Conservation (phyloP, 306 rosid species). For the Vicia villosa region DNA sequence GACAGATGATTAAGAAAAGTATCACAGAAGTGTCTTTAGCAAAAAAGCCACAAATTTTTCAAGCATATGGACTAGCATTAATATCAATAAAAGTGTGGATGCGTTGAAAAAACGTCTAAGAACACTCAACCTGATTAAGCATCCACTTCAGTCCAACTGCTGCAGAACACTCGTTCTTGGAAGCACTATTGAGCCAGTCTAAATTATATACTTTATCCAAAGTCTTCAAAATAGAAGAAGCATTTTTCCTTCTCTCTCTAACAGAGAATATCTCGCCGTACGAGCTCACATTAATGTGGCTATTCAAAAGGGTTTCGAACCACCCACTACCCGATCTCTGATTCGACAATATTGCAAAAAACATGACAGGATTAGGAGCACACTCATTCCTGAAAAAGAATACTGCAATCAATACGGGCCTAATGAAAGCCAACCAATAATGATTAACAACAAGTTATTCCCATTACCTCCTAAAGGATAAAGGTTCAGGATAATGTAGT, state of each 20-base stretch:
- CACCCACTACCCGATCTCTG: constrained; percentile 98
- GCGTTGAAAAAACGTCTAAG: not conserved
- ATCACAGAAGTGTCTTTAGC: too few species aligned
- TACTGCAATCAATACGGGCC: constrained; percentile 22
- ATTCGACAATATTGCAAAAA: constrained; percentile 81
- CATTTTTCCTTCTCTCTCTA: constrained; percentile 65
- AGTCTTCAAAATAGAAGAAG: constrained; percentile 69
- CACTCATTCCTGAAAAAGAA: constrained; percentile 71
- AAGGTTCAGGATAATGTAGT: constrained; percentile 80
- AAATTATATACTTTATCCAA: constrained; percentile 82
- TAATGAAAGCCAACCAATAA: constrained; percentile 19
- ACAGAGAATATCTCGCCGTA: constrained; percentile 90
- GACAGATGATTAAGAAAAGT: constrained; percentile 14
- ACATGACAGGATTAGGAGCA: constrained; percentile 73
- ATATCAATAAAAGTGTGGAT: not conserved
- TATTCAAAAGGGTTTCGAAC: constrained; percentile 90
- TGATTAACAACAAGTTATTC: not conserved
- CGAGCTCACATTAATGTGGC: constrained; percentile 83
- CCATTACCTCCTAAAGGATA: constrained; percentile 78
- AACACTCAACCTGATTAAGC: constrained; percentile 83
- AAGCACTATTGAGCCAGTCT: constrained; percentile 96
- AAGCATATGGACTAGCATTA: constrained; percentile 5
- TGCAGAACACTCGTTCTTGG: constrained; percentile 90
- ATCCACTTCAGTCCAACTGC: constrained; percentile 99
- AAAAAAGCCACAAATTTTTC: not conserved